These are phyloP conservation scores for Cicer judaicum DNA, from an alignment of 306 rosid genomes.

Conservation along the genomic window DNA sequence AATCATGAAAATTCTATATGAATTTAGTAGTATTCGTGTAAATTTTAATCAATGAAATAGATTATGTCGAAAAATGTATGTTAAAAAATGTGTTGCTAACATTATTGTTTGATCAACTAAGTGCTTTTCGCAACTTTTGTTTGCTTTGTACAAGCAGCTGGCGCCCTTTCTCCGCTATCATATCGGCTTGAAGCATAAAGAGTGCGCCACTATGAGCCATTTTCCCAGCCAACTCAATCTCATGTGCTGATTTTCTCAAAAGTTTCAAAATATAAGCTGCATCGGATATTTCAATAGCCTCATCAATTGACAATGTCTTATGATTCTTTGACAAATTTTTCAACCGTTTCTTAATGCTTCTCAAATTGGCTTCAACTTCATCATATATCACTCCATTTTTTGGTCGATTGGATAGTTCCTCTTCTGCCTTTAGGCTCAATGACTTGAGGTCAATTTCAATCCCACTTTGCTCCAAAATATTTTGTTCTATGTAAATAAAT, in stretches of 20 bases:
- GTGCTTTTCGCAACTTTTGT: background rate
- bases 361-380: background rate
- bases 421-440: constrained; percentile 4
- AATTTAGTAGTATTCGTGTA: no score
- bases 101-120: no score
- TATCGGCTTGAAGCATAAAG: constrained; percentile 29
- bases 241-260: background rate
- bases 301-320: background rate
- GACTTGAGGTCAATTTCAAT: constrained; percentile 14
- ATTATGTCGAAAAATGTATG: accelerated
- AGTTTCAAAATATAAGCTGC: constrained; percentile 12
- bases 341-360: background rate
- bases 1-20: accelerated
- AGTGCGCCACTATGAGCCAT: constrained; percentile 37
- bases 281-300: constrained; percentile 20
- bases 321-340: background rate
- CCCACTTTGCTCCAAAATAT: background rate
- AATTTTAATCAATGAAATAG: no score
- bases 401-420: constrained; percentile 17
- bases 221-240: constrained; percentile 34
- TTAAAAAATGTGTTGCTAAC: no score
- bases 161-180: background rate
- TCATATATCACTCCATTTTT: background rate
- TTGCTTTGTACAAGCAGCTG: constrained; percentile 30
- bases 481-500: background rate